Base-by-base conservation (phyloP, 1,284 basidiomycete genomes). In the Malassezia dermatis region DNA sequence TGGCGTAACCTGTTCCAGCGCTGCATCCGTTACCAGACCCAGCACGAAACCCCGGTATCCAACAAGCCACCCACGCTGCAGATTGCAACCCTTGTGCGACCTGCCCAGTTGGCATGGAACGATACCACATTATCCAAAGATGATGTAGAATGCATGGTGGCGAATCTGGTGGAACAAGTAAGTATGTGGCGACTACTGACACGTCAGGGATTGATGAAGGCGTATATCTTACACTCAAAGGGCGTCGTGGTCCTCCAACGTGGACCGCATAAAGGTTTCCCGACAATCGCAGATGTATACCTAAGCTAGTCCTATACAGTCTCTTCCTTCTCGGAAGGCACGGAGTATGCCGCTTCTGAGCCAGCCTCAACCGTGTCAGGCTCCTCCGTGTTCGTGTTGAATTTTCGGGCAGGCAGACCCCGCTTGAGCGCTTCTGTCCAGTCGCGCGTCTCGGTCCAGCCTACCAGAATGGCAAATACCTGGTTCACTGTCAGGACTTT, bases 401-500 rank as follows among this genome's bases (percentile, higher is more conserved):
- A 89, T 76, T 96, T 96, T 44, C 91, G 81, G 68, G 84, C 84
- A 0, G 91, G 91, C 60, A 96, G 86, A 44, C 91, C 86, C 13
- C 82, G 79, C 71, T 86, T 83, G 52, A 98, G 80, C 10, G 69
- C 66, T 21, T 55, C 51, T 13, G 61, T 62, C 69, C 69, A 71
- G 34, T 65, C 62, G 44, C 58, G 49, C 13, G 65, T 70, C 60
- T 70, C 61, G 2, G 85, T 81, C 86, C 89, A 98, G 62, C 85
- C 84, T 8, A 90, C 76, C 54, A 98, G 79, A 63, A 98, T 95
- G 74, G 94, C 89, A 69, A 91, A 88, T 15, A 80, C 82, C 77
- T 96, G 93, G 71, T 99, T 98, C 51, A 99, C 90, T 0, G 94
- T 98, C 60, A 99, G 79, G 24, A 99, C 89, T 71, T 95, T 96